Base-by-base conservation (phyloP, 805 yeast genomes). In the Scheffersomyces ergatensis region DNA sequence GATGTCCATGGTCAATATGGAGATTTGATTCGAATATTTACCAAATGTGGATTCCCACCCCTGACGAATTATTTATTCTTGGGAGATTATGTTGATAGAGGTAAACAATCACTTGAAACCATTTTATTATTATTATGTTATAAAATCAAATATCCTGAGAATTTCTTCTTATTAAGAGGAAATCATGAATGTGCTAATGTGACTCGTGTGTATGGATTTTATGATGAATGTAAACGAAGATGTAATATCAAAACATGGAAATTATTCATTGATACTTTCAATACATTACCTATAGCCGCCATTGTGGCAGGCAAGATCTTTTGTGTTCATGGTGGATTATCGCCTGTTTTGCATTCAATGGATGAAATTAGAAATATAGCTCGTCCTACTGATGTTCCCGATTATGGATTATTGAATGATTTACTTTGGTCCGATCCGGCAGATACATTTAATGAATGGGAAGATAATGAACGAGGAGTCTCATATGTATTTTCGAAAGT, bases 141-240 rank as follows among this genome's bases (percentile, higher is more conserved):
- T 70, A 93, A 93, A 62, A 90, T 93, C 63, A 92, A 92, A 62
- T 92, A 89, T 56, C 98, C 99, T 0, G 97, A 93, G 57, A 92
- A 92, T 65, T 90, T 93, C 63, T 93, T 92, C 62, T 65, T 93
- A 44, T 72, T 93, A 33, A 73, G 99, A 51, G 99, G 99, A 16
- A 93, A 93, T 64, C 99, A 93, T 66, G 99, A 93, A 68, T 88
- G 96, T 64, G 97, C 99, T 16, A 89, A 88, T 57, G 95, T 93
- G 42, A 92, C 98, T 1, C 79, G 97, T 49, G 96, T 93, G 24
- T 93, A 93, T 63, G 99, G 99, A 2, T 93, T 93, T 58, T 93
- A 89, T 60, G 99, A 93, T 65, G 99, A 93, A 67, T 93, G 99
- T 71, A 93, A 93, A 62, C 79, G 99, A 55, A 76, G 99, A 46